Evolutionary conservation across 2,329 filamentous ascomycete species (phyloP), one percentile per base, ranked within the genome.

Genomic region (Botrytis squamosa): DNA sequence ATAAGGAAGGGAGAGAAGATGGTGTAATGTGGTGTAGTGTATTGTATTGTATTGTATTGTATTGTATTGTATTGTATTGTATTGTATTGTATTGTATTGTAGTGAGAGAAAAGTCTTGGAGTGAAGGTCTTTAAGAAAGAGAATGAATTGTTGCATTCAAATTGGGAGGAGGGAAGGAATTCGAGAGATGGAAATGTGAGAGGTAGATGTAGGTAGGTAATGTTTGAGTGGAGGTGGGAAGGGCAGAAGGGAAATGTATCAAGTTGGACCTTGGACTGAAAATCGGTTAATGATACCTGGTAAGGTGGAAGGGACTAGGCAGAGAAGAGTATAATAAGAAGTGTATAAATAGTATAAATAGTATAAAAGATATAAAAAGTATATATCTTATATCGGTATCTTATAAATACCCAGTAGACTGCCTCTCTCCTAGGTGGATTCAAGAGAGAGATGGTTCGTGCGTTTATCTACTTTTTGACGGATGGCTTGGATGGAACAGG

Each of bases 221-320:
- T 62, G 14, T 36, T n/a, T 40, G 57, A 70, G 71, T 70, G 66
- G 75, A 76, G 80, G 80, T 79, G 79, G 60, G 38, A 29, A 64
- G 25, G 38, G 22, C 29, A 40, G 38, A 63, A 42, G 60, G 38
- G 38, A 42, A 63, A 63, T 63, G 60, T 44, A 64, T 64, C 60
- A 64, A n/a, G 22, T 42, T 42, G 49, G 49, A 52, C 49, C 49
- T 63, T 40, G 59, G 36, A 46, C 44, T n/a, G 49, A 25, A 52
- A 52, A n/a, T 52, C 49, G 49, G 49, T 52, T 52, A 52, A n/a
- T 9, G 5, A 52, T 52, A 52, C 49, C 49, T 49, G 46, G 46
- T 49, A 49, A n/a, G 49, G 49, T 29, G n/a, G 25, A 29, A 55
- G 52, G 52, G 46, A 52, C 52, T 55, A 55, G 52, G 52, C 18